phyloP scores from a whole-genome alignment of 1,139 yeast species.

The Hansenula sp. region DNA sequence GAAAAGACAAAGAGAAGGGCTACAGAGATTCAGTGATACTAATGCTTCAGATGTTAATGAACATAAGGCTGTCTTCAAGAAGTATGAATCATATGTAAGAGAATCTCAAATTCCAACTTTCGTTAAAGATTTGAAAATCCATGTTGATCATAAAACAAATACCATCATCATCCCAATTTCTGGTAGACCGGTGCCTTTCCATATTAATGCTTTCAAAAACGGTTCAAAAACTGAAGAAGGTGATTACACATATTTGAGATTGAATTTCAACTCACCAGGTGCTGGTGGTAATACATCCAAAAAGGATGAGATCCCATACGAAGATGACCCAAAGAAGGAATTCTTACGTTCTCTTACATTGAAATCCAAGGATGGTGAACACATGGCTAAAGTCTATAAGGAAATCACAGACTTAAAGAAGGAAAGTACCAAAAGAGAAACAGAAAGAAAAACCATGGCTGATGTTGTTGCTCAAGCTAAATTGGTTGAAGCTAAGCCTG shows the following conservation, averaged over 20 bases:
- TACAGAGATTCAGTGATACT: constrained; percentile 70
- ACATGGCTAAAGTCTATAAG: constrained; percentile 88
- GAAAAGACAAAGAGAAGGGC: constrained; percentile 81
- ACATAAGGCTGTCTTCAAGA: constrained; percentile 73
- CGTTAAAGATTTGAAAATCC: constrained; percentile 81
- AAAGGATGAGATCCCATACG: constrained; percentile 83
- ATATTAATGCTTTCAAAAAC: constrained; percentile 87
- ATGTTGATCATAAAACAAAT: constrained; percentile 84
- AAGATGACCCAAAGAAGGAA: constrained; percentile 79
- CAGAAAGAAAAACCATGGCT: constrained; percentile 87
- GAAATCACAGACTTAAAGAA: constrained; percentile 91
- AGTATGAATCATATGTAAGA: constrained; percentile 90
- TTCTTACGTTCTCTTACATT: constrained; percentile 85
- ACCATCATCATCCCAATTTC: constrained; percentile 87
- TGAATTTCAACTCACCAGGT: constrained; percentile 94
- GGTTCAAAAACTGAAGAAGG: constrained; percentile 97
- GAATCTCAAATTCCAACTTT: constrained; percentile 86
- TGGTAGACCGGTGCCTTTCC: constrained; percentile 98
- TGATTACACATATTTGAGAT: constrained; percentile 83
- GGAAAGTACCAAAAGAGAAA: constrained; percentile 85
- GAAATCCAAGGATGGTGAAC: constrained; percentile 86
- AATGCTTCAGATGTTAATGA: constrained; percentile 68
- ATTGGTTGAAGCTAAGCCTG: constrained; percentile 73
- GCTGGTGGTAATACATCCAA: constrained; percentile 68
- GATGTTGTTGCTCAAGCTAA: constrained; percentile 94